phyloP scores from a whole-genome alignment of 2,329 filamentous ascomycete species.

The Pseudodiploospora longispora region DNA sequence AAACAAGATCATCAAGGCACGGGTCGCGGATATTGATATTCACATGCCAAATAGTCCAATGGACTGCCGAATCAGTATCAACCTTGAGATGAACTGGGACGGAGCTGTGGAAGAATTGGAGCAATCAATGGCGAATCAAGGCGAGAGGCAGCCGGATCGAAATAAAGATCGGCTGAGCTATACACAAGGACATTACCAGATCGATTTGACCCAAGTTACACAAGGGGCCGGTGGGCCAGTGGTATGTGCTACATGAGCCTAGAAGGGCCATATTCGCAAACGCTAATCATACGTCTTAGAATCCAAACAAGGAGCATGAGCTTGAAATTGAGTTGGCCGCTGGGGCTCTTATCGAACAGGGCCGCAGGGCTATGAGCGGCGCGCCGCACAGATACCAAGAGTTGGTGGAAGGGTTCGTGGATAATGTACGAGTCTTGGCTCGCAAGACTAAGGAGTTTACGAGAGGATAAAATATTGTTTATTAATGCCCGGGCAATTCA shows the following conservation, averaged over 20 bases:
- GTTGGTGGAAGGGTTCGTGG: slow-evolving; percentile 64
- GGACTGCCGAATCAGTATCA: slow-evolving; percentile 90
- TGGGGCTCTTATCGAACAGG: slow-evolving; percentile 56
- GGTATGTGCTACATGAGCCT: slow-evolving; percentile 21
- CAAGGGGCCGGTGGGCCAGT: slow-evolving; percentile 29
- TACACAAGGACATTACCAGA: slow-evolving; percentile 75
- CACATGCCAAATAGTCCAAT: slow-evolving; percentile 69
- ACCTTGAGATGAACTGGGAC: slow-evolving; percentile 83
- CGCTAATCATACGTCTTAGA: slow-evolving; percentile 17
- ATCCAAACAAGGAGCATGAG: slow-evolving; percentile 63
- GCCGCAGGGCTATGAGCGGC: slow-evolving; percentile 42
- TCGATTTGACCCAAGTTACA: slow-evolving; percentile 89
- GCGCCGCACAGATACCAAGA: slow-evolving; percentile 54
- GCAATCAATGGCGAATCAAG: slow-evolving; percentile 25
- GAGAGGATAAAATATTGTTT: slow-evolving; percentile 1
- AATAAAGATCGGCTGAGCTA: slow-evolving; percentile 91
- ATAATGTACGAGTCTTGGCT: slow-evolving; percentile 60
- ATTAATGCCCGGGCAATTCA: neutral
- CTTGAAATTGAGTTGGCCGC: slow-evolving; percentile 71
- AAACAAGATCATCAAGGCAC: slow-evolving; percentile 82
- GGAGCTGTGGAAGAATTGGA: slow-evolving; percentile 55
- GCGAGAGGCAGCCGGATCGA: slow-evolving; percentile 48
- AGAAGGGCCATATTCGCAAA: neutral
- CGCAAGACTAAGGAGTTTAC: slow-evolving; percentile 30
- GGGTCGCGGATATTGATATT: slow-evolving; percentile 82